Evolutionary conservation across 371 early-diverging fungal genomes (phyloP).

Genomic region (Mortierella sp.): DNA sequence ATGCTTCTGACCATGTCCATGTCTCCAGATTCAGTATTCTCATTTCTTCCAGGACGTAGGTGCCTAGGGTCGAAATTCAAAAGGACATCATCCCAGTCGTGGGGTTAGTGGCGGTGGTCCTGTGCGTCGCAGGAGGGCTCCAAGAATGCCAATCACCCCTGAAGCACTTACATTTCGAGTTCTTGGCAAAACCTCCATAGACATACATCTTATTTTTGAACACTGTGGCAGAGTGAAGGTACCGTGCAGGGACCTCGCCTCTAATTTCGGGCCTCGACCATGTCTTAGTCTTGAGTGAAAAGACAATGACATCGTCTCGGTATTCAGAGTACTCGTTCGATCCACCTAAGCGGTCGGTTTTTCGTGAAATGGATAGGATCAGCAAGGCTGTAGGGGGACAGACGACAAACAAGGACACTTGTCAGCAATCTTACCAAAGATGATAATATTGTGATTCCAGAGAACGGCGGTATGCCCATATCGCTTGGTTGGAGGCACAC

Average conservation of each 20-base stretch:
- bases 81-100: too few species aligned
- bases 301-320: slow-evolving; percentile 72
- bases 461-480: slow-evolving; percentile 68
- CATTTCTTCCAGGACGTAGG: slow-evolving; percentile 68
- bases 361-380: neutral
- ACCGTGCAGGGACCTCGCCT: slow-evolving; percentile 66
- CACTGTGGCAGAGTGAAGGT: slow-evolving; percentile 70
- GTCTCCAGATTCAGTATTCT: slow-evolving; percentile 67
- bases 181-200: slow-evolving; percentile 74
- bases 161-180: slow-evolving; percentile 63
- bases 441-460: slow-evolving; percentile 63
- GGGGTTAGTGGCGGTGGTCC: too few species aligned
- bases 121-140: too few species aligned
- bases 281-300: slow-evolving; percentile 64
- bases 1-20: slow-evolving; percentile 65
- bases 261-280: slow-evolving; percentile 70
- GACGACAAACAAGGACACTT: neutral
- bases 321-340: slow-evolving; percentile 67
- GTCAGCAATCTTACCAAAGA: slow-evolving; percentile 60
- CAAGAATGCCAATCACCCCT: too few species aligned
- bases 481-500: slow-evolving; percentile 64
- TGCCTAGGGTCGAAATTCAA: slow-evolving; percentile 46
- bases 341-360: slow-evolving; percentile 57
- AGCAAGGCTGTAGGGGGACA: neutral
- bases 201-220: slow-evolving; percentile 71